A percentile compares a stretch with the other conserved stretches of the same genome.
Evolutionary conservation across 495 filamentous ascomycete genomes (phyloP).

Genomic region (Penicillium dipodomyicola): DNA sequence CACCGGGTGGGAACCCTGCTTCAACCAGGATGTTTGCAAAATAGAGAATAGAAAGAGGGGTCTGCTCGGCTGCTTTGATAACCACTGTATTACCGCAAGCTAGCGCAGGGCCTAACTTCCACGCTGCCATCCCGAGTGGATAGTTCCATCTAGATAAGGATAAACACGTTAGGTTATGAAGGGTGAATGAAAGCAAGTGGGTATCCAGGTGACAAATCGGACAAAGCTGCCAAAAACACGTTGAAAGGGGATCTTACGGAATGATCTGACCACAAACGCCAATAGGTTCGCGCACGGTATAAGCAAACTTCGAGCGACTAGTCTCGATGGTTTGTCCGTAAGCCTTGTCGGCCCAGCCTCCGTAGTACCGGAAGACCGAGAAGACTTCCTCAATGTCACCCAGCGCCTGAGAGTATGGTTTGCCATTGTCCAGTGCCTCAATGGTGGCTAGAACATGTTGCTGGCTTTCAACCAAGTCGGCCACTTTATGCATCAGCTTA

Average conservation of each 20-base stretch:
- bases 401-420: background rate
- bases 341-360: constrained; percentile 84
- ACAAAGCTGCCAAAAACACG: too few relatives aligned
- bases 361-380: constrained; percentile 73
- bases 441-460: constrained; percentile 73
- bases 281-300: constrained; percentile 78
- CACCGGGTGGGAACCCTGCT: constrained; percentile 79
- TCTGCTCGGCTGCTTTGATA: too few relatives aligned
- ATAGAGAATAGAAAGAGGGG: constrained; percentile 46
- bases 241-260: constrained; percentile 42
- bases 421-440: constrained; percentile 85
- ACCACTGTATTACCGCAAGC: too few relatives aligned
- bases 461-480: constrained; percentile 64
- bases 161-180: too few relatives aligned
- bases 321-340: constrained; percentile 30
- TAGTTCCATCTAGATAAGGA: too few relatives aligned
- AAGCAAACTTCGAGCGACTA: constrained; percentile 44
- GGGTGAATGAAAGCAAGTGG: too few relatives aligned
- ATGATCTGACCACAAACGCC: constrained; percentile 90
- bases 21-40: constrained; percentile 55
- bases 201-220: too few relatives aligned
- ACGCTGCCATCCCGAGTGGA: background rate
- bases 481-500: constrained; percentile 66
- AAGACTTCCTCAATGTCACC: constrained; percentile 70
- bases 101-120: too few relatives aligned